phyloP scores from a whole-genome alignment of 2,329 filamentous ascomycete genomes.

The Colletotrichum spinosum region DNA sequence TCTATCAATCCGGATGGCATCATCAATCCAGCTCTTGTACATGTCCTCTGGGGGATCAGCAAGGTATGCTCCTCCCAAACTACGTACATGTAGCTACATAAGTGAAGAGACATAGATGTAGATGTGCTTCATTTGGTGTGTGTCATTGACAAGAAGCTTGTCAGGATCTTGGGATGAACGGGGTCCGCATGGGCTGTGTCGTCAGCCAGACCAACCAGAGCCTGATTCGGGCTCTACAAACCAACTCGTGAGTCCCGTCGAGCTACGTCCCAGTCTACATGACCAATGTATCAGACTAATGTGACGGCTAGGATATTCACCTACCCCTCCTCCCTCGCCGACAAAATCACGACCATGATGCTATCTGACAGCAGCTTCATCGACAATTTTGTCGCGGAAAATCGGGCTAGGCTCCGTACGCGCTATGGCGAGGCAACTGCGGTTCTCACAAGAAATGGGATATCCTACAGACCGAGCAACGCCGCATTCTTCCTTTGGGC shows the following conservation, averaged over 20 bases:
- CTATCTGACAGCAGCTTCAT: constrained; percentile 51
- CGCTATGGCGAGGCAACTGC: constrained; percentile 51
- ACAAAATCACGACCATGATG: constrained; percentile 54
- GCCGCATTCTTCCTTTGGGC: constrained; percentile 68
- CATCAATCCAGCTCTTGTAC: constrained; percentile 62
- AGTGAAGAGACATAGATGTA: no score
- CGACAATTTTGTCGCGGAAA: constrained; percentile 55
- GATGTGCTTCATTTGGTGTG: background rate
- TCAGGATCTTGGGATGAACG: constrained; percentile 67
- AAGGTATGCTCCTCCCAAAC: constrained; percentile 42
- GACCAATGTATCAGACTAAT: background rate
- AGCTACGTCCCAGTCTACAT: background rate
- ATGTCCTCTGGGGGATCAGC: constrained; percentile 60
- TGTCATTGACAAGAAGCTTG: background rate
- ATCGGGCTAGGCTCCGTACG: constrained; percentile 51
- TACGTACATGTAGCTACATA: no score
- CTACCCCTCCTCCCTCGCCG: constrained; percentile 58
- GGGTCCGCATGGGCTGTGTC: constrained; percentile 63
- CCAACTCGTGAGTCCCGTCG: constrained; percentile 40
- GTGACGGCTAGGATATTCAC: constrained; percentile 48
- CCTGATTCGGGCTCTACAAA: constrained; percentile 51
- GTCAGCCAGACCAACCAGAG: constrained; percentile 58
- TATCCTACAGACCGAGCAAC: constrained; percentile 60
- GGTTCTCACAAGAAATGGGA: constrained; percentile 52
- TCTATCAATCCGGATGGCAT: constrained; percentile 55